Conservation (phyloP, 106 monocot genomes). For the Acorus gramineus region DNA sequence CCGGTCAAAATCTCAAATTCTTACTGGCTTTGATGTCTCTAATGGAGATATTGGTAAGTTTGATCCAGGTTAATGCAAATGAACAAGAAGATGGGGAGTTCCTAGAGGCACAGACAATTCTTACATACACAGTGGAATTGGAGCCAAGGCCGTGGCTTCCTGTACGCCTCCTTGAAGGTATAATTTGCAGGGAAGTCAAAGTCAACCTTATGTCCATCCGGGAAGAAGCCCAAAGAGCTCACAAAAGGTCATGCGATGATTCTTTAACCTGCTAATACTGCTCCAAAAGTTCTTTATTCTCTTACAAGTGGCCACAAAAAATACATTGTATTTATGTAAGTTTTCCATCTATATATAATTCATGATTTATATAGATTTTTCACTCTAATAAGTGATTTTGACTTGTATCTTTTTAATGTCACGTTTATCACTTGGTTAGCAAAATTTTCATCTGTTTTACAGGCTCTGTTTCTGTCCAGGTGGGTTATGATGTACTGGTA, state of each 20-base stretch:
- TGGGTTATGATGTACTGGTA: no score
- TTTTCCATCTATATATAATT: no score
- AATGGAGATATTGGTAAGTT: no score
- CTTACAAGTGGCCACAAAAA: neutral
- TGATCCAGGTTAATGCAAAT: constrained; percentile 16
- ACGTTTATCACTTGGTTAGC: no score
- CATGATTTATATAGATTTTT: no score
- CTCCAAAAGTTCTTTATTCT: neutral
- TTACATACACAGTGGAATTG: constrained; percentile 63
- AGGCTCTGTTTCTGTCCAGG: no score
- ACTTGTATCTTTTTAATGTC: no score
- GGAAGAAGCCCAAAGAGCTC: constrained; percentile 64
- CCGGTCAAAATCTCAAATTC: neutral
- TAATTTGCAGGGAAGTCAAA: constrained; percentile 65
- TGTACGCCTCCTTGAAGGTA: constrained; percentile 72
- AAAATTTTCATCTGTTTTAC: no score
- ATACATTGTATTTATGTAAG: no score
- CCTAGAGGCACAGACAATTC: constrained; percentile 36
- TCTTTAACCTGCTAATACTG: neutral
- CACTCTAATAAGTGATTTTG: no score
- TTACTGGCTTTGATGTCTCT: neutral
- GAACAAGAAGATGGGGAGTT: constrained; percentile 8
- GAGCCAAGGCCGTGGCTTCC: constrained; percentile 90
- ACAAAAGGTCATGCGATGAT: neutral
- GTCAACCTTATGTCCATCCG: constrained; percentile 46